Evolutionary conservation across 2,329 filamentous ascomycete genomes (phyloP).

Genomic region (Huntiella abstrusa): DNA sequence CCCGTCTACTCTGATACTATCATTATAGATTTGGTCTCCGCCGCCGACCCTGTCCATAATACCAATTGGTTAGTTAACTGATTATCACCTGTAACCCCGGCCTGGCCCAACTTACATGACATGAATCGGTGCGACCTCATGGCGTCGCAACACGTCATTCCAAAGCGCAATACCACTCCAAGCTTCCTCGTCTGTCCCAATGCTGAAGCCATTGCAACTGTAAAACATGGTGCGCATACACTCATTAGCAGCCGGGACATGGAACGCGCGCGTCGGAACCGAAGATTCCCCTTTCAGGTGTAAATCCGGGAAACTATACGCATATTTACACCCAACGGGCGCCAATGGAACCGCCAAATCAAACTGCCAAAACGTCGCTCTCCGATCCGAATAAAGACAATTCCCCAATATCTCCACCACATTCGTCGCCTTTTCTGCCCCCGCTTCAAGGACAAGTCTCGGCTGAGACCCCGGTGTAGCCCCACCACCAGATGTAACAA

Average conservation of each 20-base stretch:
- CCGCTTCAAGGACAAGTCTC: constrained; percentile 2
- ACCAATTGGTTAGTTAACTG: not conserved
- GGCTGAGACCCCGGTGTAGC: constrained; percentile 11
- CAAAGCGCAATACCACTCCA: constrained; percentile 87
- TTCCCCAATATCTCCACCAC: constrained; percentile 26
- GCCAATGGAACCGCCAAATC: constrained; percentile 61
- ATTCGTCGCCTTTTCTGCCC: constrained; percentile 2
- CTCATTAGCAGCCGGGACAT: constrained; percentile 62
- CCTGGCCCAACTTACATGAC: constrained; percentile 43
- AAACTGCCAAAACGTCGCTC: constrained; percentile 87
- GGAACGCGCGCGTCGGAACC: constrained; percentile 51
- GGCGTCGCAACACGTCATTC: constrained; percentile 77
- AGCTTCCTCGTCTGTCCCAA: constrained; percentile 65
- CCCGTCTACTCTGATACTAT: constrained; percentile 69
- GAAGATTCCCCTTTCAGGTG: constrained; percentile 38
- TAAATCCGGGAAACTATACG: constrained; percentile 54
- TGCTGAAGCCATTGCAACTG: constrained; percentile 91
- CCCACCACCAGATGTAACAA: constrained; percentile 55
- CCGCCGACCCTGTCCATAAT: constrained; percentile 42
- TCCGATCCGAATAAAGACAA: constrained; percentile 44
- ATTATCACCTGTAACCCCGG: not conserved
- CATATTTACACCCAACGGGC: constrained; percentile 51
- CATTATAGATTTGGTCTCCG: constrained; percentile 93
- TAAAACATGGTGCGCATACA: constrained; percentile 99
- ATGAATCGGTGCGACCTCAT: constrained; percentile 69